A percentile compares a stretch with the other conserved stretches of the same genome.
Conservation (phyloP, 2,329 filamentous ascomycete genomes). For the Taxawa tesnikishii region DNA sequence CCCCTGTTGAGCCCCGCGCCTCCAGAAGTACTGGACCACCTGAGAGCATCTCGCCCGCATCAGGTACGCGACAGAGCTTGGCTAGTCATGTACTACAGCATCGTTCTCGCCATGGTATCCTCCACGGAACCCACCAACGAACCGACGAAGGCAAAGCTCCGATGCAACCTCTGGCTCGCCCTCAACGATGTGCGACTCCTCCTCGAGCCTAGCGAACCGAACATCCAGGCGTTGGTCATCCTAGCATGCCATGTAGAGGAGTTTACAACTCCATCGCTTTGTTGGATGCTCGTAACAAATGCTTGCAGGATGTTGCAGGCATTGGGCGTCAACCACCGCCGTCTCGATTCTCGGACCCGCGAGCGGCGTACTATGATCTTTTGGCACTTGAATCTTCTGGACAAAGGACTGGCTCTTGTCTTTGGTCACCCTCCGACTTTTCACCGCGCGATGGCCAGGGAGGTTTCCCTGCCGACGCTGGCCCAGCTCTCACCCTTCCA, state of each 20-base stretch:
- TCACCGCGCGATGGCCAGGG: constrained; percentile 9
- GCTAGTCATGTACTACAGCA: constrained; percentile 15
- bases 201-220: constrained; percentile 11
- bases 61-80: constrained; percentile 10
- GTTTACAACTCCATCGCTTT: constrained; percentile 13
- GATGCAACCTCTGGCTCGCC: constrained; percentile 14
- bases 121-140: constrained; percentile 6
- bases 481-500: constrained; percentile 9
- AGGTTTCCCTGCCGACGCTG: constrained; percentile 10
- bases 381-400: constrained; percentile 14
- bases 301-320: constrained; percentile 14
- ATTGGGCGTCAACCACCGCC: constrained; percentile 10
- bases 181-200: constrained; percentile 13
- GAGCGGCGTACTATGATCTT: constrained; percentile 12
- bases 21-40: constrained; percentile 5
- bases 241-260: constrained; percentile 12
- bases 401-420: constrained; percentile 12
- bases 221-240: constrained; percentile 13
- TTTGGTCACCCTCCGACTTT: constrained; percentile 12
- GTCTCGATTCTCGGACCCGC: constrained; percentile 8
- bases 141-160: constrained; percentile 8
- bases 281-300: constrained; percentile 12
- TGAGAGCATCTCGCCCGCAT: constrained; percentile 7
- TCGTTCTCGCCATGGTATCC: constrained; percentile 9
- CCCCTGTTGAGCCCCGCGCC: constrained; percentile 7